Conservation (phyloP, 176 grass and related monocot species). For the Coix lacrymajobi region DNA sequence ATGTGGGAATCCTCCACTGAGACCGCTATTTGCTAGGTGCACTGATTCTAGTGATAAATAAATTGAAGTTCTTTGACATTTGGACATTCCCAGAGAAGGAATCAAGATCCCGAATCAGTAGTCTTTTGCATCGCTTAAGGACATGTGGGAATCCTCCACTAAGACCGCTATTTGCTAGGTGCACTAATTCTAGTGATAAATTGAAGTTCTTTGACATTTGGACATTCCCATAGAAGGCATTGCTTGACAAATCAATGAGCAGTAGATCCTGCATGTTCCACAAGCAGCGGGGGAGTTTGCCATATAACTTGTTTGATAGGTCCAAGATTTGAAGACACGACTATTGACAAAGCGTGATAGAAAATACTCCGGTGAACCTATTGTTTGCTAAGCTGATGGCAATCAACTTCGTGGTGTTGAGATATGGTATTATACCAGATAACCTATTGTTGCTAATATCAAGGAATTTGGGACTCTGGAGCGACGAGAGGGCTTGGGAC, state of each 20-base stretch:
- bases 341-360: neutral
- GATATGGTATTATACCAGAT: neutral
- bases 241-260: conserved; percentile 16
- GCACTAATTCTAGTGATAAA: neutral
- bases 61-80: neutral
- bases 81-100: too few relatives aligned
- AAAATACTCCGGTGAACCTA: neutral
- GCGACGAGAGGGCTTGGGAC: conserved; percentile 11
- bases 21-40: conserved; percentile 18
- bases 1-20: neutral
- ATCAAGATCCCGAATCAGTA: neutral
- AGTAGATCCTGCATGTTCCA: conserved; percentile 16
- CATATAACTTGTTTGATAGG: conserved; percentile 34
- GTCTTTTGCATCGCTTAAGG: neutral
- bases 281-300: conserved; percentile 25
- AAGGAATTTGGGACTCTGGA: neutral
- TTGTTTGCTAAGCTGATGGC: neutral
- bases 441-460: neutral
- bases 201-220: neutral
- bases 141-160: neutral
- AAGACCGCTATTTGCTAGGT: conserved; percentile 24
- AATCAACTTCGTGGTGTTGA: neutral
- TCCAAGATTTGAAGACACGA: neutral
- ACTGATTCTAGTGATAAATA: neutral
- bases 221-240: conserved; percentile 14